Evolutionary conservation across 768 basidiomycete genomes (phyloP).

Genomic region (Russula earlei): DNA sequence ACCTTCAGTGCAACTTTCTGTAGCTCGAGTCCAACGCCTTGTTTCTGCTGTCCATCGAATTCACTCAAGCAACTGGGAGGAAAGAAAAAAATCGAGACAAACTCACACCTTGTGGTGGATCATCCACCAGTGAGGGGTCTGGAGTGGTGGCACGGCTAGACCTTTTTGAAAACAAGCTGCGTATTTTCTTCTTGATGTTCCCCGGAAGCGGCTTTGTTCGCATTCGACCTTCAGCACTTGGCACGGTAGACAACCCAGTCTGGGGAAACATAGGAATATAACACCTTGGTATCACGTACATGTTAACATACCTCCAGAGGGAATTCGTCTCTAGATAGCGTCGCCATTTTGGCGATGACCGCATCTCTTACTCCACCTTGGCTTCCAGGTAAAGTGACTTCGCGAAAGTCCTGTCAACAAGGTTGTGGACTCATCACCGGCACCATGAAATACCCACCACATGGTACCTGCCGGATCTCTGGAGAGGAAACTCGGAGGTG

Average conservation of each 20-base stretch:
- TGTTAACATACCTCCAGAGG: not conserved
- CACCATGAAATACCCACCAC: not conserved
- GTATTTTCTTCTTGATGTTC: no score
- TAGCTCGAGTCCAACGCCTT: not conserved
- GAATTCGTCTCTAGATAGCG: not conserved
- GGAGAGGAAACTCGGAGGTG: not conserved
- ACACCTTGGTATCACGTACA: no score
- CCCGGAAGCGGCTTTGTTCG: no score
- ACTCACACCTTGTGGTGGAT: not conserved
- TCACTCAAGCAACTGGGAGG: not conserved
- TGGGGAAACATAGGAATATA: no score
- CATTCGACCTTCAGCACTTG: no score
- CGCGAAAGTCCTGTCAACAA: not conserved
- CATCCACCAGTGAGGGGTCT: not conserved
- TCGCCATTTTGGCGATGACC: not conserved
- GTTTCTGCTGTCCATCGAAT: not conserved
- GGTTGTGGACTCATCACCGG: no score
- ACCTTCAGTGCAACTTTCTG: not conserved
- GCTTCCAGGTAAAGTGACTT: not conserved
- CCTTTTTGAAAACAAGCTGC: no score
- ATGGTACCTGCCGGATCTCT: not conserved
- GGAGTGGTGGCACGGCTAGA: no score
- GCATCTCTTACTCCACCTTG: not conserved
- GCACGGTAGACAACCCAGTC: no score
- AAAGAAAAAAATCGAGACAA: not conserved